Evolutionary conservation across 2,329 filamentous ascomycete species (phyloP).

Genomic region (Cryphonectria parasitica): DNA sequence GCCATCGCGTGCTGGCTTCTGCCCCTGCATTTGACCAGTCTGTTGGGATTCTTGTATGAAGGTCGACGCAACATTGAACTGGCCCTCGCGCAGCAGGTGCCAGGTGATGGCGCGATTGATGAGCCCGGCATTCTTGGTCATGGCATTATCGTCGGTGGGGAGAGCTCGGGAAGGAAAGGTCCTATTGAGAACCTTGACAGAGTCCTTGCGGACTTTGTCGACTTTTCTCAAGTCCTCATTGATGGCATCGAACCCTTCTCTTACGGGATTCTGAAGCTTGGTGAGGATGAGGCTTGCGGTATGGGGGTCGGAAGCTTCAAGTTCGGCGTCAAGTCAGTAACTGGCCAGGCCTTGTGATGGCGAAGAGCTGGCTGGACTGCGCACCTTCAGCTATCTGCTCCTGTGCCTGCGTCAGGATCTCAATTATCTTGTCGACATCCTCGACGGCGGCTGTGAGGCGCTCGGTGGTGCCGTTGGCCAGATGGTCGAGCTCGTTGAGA

Average conservation of each 20-base stretch:
- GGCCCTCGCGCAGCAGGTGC: slow-evolving; percentile 92
- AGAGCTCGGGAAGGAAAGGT: slow-evolving; percentile 60
- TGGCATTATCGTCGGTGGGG: slow-evolving; percentile 78
- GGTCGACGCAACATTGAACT: slow-evolving; percentile 84
- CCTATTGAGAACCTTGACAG: slow-evolving; percentile 84
- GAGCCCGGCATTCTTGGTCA: slow-evolving; percentile 73
- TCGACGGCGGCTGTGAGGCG: slow-evolving; percentile 72
- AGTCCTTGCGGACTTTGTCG: slow-evolving; percentile 79
- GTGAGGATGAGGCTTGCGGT: slow-evolving; percentile 75
- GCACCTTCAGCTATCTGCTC: slow-evolving; percentile 73
- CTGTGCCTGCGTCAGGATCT: slow-evolving; percentile 73
- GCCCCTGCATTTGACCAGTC: slow-evolving; percentile 23
- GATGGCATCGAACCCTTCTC: slow-evolving; percentile 77
- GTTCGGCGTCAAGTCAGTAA: slow-evolving; percentile 20
- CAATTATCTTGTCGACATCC: slow-evolving; percentile 83
- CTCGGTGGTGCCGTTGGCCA: slow-evolving; percentile 62
- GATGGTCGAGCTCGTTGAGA: slow-evolving; percentile 73
- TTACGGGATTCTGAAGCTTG: slow-evolving; percentile 84
- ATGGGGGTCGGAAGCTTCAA: slow-evolving; percentile 62
- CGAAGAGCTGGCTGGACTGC: slow-evolving; percentile 22
- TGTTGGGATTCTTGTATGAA: slow-evolving; percentile 75
- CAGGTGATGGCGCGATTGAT: slow-evolving; percentile 95
- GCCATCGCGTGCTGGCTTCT: neutral
- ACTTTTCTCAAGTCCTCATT: slow-evolving; percentile 83
- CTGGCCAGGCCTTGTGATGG: neutral